Evolutionary conservation across 192 early-diverging fungal species (phyloP), one percentile per base, ranked within the genome.

Genomic region (Fimicolochytrium jonesii): DNA sequence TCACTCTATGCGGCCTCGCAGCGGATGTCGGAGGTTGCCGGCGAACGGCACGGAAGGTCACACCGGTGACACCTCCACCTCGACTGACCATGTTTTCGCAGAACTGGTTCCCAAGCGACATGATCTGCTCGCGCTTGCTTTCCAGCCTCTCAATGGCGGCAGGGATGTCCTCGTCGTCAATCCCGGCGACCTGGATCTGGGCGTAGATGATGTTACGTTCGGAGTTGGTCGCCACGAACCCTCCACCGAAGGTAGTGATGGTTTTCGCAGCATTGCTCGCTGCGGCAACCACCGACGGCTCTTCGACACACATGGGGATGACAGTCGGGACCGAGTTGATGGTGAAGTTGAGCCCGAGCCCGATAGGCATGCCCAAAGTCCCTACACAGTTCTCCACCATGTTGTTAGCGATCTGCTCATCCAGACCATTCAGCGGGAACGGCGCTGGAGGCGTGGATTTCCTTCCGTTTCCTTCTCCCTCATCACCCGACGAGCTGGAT

Each of bases 331-430:
- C 64, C 4, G 68, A 79, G 62, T 90, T 85, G 68, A 90, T 88
- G 39, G 75, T 72, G 43, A 88, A 87, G 72, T 90, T 90, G 26
- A 90, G 73, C 0, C 84, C 88, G 15, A 90, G 68, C 10, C 88
- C 88, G 26, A 90, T 66, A 3, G 88, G 88, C 6, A 90, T 48
- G 36, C 85, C 88, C 62, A 87, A 58, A 6, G 82, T 87, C 77
- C 87, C 87, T 13, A 87, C 72, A 56, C 86, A 87, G 68, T 88
- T 88, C 66, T 90, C 88, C 30, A 90, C 83, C 88, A 90, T 90
- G 57, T 88, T 85, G 66, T 90, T 78, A 7, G 88, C 88, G 25
- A 86, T 76, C 36, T 81, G 55, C 46, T 85, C 81, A 47, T 86
- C 83, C 15, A 90, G 75, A 0, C 81, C 81, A 55, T 73, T 57